Evolutionary conservation across 2,329 filamentous ascomycete genomes (phyloP), one percentile per base, ranked within the genome.

Genomic region (Penicillium brasilianum): DNA sequence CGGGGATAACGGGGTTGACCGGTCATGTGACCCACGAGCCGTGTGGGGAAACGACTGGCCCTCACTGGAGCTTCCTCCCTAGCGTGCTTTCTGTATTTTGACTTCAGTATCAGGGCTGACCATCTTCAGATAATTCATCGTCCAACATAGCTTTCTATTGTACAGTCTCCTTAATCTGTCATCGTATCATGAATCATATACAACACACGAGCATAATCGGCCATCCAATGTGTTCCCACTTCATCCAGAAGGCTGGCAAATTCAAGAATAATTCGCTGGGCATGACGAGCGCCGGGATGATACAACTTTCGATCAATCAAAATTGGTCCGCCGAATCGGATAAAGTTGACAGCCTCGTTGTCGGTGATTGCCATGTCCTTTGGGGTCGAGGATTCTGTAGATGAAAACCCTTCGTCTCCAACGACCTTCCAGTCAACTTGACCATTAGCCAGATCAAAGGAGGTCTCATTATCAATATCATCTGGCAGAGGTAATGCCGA

Each of bases 201-300:
- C 37, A 64, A 36, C 10, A 61, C 49, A 16, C 44, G 53, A 32
- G 56, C 52, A 43, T 59, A 59, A 28, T 59, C 43, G 8, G 56
- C 54, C 62, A 64, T 64, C 54, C 59, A 61, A 25, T 62, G 56
- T n/a, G 59, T 52, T 57, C 59, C 62, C 14, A 61, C 50, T 53
- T 62, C 57, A 36, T 64, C 57, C 10, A 62, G 30, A 25, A 62
- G 46, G 39, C 54, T 25, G 8, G 62, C 54, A 52, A 59, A 59
- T 10, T 62, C 56, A 10, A 64, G 41, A 48, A 64, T 36, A 4
- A 64, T 57, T 3, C 59, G 59, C 49, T 61, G 57, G 14, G 59
- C 59, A 61, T 61, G 49, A 5, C 48, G 48, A n/a, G 44, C 43
- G 8, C 59, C 59, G 39, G 30, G 22, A 16, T 49, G 16, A 56